These are phyloP conservation scores for Zanthoxylum bungeanum DNA, from an alignment of 345 rosid genomes.

Conservation along the genomic window DNA sequence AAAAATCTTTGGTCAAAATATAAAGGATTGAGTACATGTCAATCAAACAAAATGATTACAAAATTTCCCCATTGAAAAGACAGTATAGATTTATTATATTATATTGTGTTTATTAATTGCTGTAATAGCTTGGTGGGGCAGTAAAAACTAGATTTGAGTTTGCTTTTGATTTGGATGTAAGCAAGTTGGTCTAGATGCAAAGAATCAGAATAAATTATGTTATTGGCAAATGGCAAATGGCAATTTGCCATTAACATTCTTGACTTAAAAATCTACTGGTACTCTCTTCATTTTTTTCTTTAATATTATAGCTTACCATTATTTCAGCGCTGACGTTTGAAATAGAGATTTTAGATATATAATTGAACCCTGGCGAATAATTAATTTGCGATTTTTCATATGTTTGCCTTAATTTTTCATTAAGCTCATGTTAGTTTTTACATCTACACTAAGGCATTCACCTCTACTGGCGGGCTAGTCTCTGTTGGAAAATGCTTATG, in stretches of 20 bases:
- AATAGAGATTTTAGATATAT: not conserved
- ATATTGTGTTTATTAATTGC: not conserved
- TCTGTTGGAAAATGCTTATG: too few relatives aligned
- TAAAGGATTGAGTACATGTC: too few relatives aligned
- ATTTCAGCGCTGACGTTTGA: not conserved
- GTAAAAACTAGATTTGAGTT: not conserved
- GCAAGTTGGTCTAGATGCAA: slow-evolving; percentile 3
- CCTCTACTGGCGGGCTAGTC: too few relatives aligned
- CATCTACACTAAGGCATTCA: too few relatives aligned
- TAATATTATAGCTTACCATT: not conserved
- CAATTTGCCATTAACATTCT: not conserved
- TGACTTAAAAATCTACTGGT: too few relatives aligned
- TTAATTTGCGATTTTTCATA: not conserved
- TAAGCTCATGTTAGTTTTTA: not conserved
- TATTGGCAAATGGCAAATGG: not conserved
- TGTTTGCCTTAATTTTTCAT: not conserved
- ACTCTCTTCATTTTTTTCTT: too few relatives aligned
- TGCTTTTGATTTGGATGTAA: not conserved
- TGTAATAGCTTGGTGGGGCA: not conserved
- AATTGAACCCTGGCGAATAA: not conserved
- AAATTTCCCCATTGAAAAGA: not conserved
- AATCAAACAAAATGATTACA: not conserved
- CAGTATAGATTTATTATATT: not conserved
- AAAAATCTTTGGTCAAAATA: too few relatives aligned
- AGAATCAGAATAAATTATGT: not conserved